Evolutionary conservation across 2,329 filamentous ascomycete genomes (phyloP).

Genomic region (Fusarium piperis): DNA sequence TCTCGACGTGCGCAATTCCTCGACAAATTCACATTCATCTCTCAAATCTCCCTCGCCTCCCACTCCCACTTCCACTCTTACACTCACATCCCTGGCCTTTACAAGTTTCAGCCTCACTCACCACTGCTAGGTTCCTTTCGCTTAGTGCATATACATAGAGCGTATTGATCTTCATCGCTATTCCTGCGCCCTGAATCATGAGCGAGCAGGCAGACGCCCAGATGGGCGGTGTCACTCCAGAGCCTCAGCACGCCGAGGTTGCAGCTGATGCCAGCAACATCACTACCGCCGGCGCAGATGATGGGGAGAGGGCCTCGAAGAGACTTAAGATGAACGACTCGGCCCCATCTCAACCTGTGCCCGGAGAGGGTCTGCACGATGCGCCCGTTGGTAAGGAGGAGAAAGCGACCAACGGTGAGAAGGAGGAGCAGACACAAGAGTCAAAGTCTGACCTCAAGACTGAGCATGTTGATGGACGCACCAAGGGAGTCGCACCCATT

Average conservation of each 20-base stretch:
- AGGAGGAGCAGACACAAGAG: constrained; percentile 14
- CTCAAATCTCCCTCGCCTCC: not conserved
- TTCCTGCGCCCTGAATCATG: constrained; percentile 35
- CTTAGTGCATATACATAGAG: not conserved
- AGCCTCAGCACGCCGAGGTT: constrained; percentile 21
- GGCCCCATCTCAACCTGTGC: constrained; percentile 20
- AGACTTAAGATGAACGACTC: constrained; percentile 63
- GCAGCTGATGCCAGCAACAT: constrained; percentile 30
- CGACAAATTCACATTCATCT: not conserved
- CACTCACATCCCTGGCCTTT: not conserved
- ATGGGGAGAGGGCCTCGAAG: constrained; percentile 62
- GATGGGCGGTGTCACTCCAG: constrained; percentile 34
- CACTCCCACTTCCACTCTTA: not conserved
- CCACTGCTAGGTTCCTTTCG: not conserved
- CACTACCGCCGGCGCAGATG: constrained; percentile 2
- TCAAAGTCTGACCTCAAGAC: constrained; percentile 10
- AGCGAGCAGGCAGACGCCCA: constrained; percentile 37
- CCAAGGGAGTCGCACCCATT: constrained; percentile 73
- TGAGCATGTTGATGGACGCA: constrained; percentile 42
- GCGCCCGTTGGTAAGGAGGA: constrained; percentile 19
- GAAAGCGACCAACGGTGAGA: constrained; percentile 28
- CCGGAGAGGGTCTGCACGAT: constrained; percentile 35
- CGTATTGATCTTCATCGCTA: not conserved
- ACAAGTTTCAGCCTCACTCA: not conserved
- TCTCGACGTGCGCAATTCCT: not conserved